Evolutionary conservation across 192 early-diverging fungal genomes (phyloP).

Genomic region (Coemansia sp.): DNA sequence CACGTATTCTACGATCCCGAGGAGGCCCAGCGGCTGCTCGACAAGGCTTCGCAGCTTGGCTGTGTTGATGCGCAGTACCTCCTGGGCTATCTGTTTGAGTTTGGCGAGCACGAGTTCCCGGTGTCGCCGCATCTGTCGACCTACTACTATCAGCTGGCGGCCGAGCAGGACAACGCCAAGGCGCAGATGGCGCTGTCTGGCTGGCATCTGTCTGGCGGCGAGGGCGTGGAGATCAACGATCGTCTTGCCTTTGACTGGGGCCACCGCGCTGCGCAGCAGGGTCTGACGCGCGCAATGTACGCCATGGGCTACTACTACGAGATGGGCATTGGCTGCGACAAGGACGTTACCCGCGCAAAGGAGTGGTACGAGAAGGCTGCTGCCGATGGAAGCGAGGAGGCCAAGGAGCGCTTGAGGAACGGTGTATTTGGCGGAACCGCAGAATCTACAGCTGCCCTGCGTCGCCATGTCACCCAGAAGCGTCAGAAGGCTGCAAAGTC

Average conservation of each 20-base stretch:
- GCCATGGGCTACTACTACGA: constrained; percentile 92
- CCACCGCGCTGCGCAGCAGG: constrained; percentile 75
- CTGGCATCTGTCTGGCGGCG: constrained; percentile 81
- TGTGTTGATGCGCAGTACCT: constrained; percentile 73
- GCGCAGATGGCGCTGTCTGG: constrained; percentile 87
- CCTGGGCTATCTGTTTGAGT: constrained; percentile 80
- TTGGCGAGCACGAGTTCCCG: constrained; percentile 68
- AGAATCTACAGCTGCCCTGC: constrained; percentile 45
- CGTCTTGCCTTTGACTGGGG: constrained; percentile 81
- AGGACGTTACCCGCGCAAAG: constrained; percentile 57
- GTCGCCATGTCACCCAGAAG: constrained; percentile 56
- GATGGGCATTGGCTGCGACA: constrained; percentile 67
- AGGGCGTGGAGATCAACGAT: constrained; percentile 67
- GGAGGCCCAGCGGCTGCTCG: constrained; percentile 73
- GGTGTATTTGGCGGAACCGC: constrained; percentile 26
- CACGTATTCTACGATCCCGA: constrained; percentile 71
- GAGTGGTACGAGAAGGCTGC: constrained; percentile 72
- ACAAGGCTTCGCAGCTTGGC: constrained; percentile 73
- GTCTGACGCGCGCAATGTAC: constrained; percentile 79
- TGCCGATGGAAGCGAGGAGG: constrained; percentile 53
- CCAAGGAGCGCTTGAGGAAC: constrained; percentile 49
- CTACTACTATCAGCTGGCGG: constrained; percentile 79
- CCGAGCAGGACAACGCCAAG: constrained; percentile 74
- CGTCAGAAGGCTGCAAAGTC: constrained; percentile 45
- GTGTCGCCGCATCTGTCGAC: constrained; percentile 69